Evolutionary conservation across 129 eudicot species (phyloP).

Genomic region (Artemisia argyi): DNA sequence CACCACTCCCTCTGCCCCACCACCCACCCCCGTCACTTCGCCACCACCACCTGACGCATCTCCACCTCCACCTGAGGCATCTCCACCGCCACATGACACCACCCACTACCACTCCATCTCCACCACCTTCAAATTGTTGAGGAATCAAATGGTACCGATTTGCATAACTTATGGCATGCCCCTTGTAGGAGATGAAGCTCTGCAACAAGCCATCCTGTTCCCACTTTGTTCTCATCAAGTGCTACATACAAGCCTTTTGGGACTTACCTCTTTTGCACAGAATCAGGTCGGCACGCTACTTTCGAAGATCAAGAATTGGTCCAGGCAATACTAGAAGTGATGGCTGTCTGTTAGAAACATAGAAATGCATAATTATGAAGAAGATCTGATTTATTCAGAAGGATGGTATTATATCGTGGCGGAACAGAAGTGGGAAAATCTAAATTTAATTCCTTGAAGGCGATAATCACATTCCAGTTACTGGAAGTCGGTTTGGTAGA

Average conservation of each 20-base stretch:
- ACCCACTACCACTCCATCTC: conserved; percentile 11
- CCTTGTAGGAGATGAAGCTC: conserved; percentile 45
- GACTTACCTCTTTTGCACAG: conserved; percentile 39
- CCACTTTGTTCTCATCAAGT: conserved; percentile 24
- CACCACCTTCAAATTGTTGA: not conserved
- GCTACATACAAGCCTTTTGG: conserved; percentile 53
- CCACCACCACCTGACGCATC: not conserved
- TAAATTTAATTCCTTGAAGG: conserved; percentile 22
- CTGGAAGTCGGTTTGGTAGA: conserved; percentile 23
- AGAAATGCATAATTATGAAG: conserved; percentile 18
- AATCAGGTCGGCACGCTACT: conserved; percentile 39
- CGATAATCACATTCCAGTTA: conserved; percentile 39
- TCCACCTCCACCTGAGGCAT: no score
- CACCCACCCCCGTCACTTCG: not conserved
- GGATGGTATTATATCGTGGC: conserved; percentile 32
- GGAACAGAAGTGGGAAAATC: conserved; percentile 11
- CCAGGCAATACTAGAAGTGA: conserved; percentile 20
- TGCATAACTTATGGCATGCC: conserved; percentile 60
- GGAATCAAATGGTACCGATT: conserved; percentile 27
- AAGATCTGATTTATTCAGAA: conserved; percentile 25
- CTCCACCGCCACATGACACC: not conserved
- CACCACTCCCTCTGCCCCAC: not conserved
- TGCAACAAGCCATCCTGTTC: conserved; percentile 39
- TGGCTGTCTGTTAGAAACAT: not conserved
- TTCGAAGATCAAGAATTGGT: conserved; percentile 35